Percentiles rank a stretch among this genome's conserved stretches.
These are phyloP conservation scores for Raphanus sativus DNA, from an alignment of 345 rosid genomes.

Conservation along the genomic window DNA sequence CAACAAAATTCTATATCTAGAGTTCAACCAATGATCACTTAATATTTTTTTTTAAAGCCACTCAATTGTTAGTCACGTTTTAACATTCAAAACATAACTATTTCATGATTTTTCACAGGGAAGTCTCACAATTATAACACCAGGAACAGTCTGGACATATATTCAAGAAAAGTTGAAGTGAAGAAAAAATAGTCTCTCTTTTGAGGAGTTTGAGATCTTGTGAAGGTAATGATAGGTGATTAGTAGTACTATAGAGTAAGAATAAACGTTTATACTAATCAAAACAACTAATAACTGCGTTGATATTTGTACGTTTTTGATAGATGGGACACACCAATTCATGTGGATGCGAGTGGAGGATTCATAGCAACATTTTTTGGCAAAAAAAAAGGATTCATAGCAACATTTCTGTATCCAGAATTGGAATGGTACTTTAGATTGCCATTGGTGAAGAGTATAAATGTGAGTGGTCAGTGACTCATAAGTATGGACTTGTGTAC, in stretches of 20 bases:
- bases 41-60: not conserved
- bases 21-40: too few relatives aligned
- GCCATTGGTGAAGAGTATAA: slow-evolving; percentile 58
- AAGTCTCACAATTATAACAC: not conserved
- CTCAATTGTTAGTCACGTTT: not conserved
- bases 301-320: not conserved
- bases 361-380: too few relatives aligned
- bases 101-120: not conserved
- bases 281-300: too few relatives aligned
- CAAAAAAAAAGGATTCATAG: slow-evolving; percentile 61
- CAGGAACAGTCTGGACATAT: not conserved
- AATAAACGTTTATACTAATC: too few relatives aligned
- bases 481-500: slow-evolving; percentile 44
- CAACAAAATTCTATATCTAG: too few relatives aligned
- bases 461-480: slow-evolving; percentile 69
- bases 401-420: slow-evolving; percentile 61
- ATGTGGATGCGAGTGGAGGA: slow-evolving; percentile 70
- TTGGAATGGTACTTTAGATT: slow-evolving; percentile 66
- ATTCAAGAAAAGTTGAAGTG: not conserved
- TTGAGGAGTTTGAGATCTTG: too few relatives aligned
- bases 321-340: slow-evolving; percentile 67
- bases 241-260: too few relatives aligned
- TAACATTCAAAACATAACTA: not conserved
- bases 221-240: too few relatives aligned
- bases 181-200: too few relatives aligned